Evolutionary conservation across 164 flowering plant species (phyloP).

Genomic region (Chimonanthus salicifolius): DNA sequence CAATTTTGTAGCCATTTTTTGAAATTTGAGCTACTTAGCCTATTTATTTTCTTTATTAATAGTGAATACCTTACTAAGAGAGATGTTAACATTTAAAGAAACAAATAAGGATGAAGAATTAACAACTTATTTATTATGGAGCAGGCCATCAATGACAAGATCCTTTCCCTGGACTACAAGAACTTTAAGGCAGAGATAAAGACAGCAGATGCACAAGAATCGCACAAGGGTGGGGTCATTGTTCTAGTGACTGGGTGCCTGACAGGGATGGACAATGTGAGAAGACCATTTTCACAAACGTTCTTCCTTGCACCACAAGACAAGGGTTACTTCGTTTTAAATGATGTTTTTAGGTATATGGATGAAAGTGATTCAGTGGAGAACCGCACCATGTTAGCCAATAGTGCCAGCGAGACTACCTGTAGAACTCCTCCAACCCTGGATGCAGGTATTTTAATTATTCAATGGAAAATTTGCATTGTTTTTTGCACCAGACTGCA

Average conservation of each 20-base stretch:
- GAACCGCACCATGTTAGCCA: slow-evolving; percentile 11
- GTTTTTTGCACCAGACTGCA: background rate
- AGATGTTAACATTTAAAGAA: too few species aligned
- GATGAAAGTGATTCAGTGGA: slow-evolving; percentile 34
- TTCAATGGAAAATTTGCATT: background rate
- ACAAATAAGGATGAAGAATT: too few species aligned
- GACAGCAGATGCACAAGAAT: slow-evolving; percentile 77
- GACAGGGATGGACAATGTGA: slow-evolving; percentile 50
- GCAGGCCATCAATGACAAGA: slow-evolving; percentile 73
- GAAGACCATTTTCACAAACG: slow-evolving; percentile 58
- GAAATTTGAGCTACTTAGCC: background rate
- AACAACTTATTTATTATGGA: slow-evolving; percentile 4
- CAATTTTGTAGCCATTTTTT: background rate
- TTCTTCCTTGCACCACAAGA: slow-evolving; percentile 89
- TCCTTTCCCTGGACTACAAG: slow-evolving; percentile 57
- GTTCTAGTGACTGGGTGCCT: slow-evolving; percentile 74
- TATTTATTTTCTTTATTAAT: background rate
- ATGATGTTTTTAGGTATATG: slow-evolving; percentile 66
- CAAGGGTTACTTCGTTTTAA: slow-evolving; percentile 60
- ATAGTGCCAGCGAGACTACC: slow-evolving; percentile 18
- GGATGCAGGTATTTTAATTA: slow-evolving; percentile 36
- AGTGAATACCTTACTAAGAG: background rate
- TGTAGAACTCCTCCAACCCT: slow-evolving; percentile 18
- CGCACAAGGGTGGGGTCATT: slow-evolving; percentile 52
- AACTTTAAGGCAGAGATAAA: slow-evolving; percentile 59